Conservation (phyloP, 2,329 filamentous ascomycete genomes). For the Monilinia fructicola region DNA sequence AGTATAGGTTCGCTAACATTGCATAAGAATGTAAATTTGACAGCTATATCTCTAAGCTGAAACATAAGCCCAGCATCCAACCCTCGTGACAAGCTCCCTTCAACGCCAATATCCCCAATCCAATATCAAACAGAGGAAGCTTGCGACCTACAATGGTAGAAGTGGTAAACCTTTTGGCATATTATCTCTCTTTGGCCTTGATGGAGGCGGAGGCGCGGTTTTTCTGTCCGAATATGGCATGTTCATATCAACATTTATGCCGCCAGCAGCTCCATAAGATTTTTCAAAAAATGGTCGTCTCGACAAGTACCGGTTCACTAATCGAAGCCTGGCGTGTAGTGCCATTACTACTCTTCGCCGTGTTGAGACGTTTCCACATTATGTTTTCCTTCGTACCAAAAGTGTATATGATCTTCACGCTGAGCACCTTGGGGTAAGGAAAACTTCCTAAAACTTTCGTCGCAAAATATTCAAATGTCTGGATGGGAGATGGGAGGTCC, state of each 20-base stretch:
- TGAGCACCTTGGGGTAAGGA: conserved; percentile 15
- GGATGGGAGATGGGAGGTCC: background rate
- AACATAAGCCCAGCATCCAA: conserved; percentile 24
- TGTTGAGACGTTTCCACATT: conserved; percentile 58
- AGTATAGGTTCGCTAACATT: conserved; percentile 24
- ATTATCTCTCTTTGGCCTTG: conserved; percentile 35
- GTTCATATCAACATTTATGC: conserved; percentile 36
- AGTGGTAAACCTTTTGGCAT: conserved; percentile 28
- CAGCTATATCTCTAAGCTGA: conserved; percentile 27
- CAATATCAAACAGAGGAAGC: background rate
- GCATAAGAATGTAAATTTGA: conserved; percentile 26
- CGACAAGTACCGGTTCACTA: conserved; percentile 47
- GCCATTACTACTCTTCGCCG: conserved; percentile 38
- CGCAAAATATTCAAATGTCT: background rate
- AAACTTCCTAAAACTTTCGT: conserved; percentile 11
- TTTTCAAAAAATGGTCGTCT: conserved; percentile 49
- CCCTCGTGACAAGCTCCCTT: background rate
- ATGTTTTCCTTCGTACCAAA: conserved; percentile 29
- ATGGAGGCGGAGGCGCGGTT: conserved; percentile 30
- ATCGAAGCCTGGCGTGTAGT: conserved; percentile 43
- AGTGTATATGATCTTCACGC: conserved; percentile 33
- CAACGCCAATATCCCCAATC: conserved; percentile 7
- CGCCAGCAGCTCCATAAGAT: conserved; percentile 43
- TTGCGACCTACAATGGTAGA: conserved; percentile 32
- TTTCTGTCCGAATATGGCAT: conserved; percentile 28